Evolutionary conservation across 2,329 filamentous ascomycete species (phyloP).

Genomic region (Fusarium marasasianum): DNA sequence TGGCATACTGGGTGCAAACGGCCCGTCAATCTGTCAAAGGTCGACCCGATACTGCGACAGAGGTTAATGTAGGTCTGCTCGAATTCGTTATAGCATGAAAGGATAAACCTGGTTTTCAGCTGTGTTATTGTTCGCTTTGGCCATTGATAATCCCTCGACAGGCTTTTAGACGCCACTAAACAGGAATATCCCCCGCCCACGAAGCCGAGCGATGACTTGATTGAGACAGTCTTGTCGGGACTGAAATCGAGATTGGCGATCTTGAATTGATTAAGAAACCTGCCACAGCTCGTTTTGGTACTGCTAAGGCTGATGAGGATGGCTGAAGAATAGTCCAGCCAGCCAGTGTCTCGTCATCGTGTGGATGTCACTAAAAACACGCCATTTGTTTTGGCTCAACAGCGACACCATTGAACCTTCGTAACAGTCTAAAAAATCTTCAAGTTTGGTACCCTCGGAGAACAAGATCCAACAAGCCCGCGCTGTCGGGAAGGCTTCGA

Average conservation of each 20-base stretch:
- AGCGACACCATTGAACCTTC: not conserved
- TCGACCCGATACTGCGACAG: not conserved
- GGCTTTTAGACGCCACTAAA: slow-evolving; percentile 19
- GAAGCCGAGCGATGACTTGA: slow-evolving; percentile 20
- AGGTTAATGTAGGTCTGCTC: slow-evolving; percentile 17
- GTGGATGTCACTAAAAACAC: slow-evolving; percentile 35
- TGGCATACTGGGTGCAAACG: not conserved
- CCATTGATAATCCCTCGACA: slow-evolving; percentile 12
- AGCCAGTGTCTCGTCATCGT: slow-evolving; percentile 22
- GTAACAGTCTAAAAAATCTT: not conserved
- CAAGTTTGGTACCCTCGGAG: slow-evolving; percentile 16
- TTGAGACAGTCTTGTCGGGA: slow-evolving; percentile 21
- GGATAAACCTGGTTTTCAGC: slow-evolving; percentile 15
- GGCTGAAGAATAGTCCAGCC: slow-evolving; percentile 8
- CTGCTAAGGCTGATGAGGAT: slow-evolving; percentile 20
- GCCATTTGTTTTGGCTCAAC: not conserved
- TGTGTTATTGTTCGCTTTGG: not conserved
- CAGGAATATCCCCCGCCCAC: slow-evolving; percentile 30
- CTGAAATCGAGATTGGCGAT: slow-evolving; percentile 41
- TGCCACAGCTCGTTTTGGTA: slow-evolving; percentile 7
- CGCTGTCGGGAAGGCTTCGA: slow-evolving; percentile 17
- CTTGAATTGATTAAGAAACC: slow-evolving; percentile 25
- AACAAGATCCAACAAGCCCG: not conserved
- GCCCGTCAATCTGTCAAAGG: slow-evolving; percentile 4
- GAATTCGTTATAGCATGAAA: slow-evolving; percentile 9